Percentiles rank a stretch among this genome's conserved stretches.
Evolutionary conservation across 1,284 basidiomycete genomes (phyloP).

Genomic region (Irpex rosettiformis): DNA sequence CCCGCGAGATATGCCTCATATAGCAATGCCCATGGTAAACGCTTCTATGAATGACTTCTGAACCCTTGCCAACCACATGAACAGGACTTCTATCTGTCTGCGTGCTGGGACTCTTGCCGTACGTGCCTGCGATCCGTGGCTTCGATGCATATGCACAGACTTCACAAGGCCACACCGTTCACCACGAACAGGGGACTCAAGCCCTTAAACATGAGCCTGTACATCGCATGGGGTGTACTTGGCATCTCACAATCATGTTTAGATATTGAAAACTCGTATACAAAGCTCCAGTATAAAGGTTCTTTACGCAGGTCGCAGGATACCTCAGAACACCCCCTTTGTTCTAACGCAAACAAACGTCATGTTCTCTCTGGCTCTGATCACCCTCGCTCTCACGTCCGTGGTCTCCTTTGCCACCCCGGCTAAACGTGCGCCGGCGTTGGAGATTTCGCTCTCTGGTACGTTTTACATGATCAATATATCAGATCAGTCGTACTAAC

Average conservation of each 20-base stretch:
- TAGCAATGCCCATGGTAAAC: neutral
- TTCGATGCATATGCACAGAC: neutral
- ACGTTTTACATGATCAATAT: too few species aligned
- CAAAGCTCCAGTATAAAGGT: neutral
- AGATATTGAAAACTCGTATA: neutral
- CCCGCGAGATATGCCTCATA: neutral
- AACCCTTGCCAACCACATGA: neutral
- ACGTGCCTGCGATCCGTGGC: neutral
- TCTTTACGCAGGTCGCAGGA: neutral
- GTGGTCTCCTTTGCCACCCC: constrained; percentile 19
- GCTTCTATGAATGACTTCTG: neutral
- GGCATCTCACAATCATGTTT: neutral
- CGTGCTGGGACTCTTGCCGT: neutral
- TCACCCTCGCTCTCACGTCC: constrained; percentile 16
- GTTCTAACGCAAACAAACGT: neutral
- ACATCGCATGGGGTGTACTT: neutral
- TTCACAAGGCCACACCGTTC: neutral
- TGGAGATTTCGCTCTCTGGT: constrained; percentile 25
- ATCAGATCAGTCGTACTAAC: too few species aligned
- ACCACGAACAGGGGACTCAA: neutral
- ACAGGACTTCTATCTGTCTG: neutral
- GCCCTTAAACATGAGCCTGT: neutral
- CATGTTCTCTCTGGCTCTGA: constrained; percentile 18
- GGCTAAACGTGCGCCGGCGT: constrained; percentile 17
- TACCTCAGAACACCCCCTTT: neutral